Base-by-base conservation (phyloP, 2,329 filamentous ascomycete genomes). In the Calonectria pteridis region DNA sequence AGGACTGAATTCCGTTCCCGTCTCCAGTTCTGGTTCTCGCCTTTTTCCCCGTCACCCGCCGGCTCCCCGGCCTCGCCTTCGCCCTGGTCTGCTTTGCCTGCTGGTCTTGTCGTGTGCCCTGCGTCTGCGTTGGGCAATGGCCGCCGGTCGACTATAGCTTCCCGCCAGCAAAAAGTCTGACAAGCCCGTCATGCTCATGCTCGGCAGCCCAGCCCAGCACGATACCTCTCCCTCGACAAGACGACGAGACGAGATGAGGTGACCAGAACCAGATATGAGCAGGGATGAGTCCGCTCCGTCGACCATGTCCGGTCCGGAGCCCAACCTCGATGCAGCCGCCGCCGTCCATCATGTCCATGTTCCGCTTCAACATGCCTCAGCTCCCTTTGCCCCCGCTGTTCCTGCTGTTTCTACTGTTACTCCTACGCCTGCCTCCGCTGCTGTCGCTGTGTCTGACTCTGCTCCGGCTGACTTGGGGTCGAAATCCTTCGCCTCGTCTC, bases 401-500 rank as follows among this genome's bases (percentile, higher is more conserved):
- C 20, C 58, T 55, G 46, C 46, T 31, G 23, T 62, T 50, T n/a
- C 62, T 59, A 13, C 33, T n/a, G 31, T 55, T n/a, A 33, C 40
- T 26, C 20, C 55, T 59, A 23, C 63, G 63, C n/a, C 64, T 64
- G 11, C 55, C 35, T 16, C 71, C 50, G 40, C 65, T 33, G 26
- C 49, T 46, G 20, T 55, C 33, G 40, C 33, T 31, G 28, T 53
- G 49, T 43, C 64, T 63, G 40, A 43, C 59, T 64, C 59, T 64
- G 58, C 37, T 58, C 20, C 49, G 79, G 87, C 87, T 79, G 87
- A 89, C 75, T 88, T 90, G 77, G 87, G 89, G 78, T 85, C 88
- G 75, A 87, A 86, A 80, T 84, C 90, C 67, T 85, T 87, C 71
- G 84, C 84, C 73, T 82, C 90, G 62, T 84, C 90, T 20, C 86